Evolutionary conservation across 495 filamentous ascomycete species (phyloP), one percentile per base, ranked within the genome.

Genomic region (Aspergillus asperescens): DNA sequence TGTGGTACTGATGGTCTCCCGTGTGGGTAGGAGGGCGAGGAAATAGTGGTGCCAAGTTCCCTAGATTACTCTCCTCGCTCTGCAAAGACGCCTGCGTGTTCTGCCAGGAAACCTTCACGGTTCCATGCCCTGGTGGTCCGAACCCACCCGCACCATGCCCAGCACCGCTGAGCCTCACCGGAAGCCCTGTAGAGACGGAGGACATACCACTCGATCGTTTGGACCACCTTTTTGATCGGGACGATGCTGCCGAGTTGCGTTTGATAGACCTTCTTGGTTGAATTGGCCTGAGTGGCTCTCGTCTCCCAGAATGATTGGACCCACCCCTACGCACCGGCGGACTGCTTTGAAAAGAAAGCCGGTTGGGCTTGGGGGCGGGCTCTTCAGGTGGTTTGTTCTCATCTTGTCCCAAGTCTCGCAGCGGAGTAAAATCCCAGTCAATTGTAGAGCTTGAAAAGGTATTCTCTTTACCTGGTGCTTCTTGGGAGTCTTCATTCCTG

Each of bases 121-220:
- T 51, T 9, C 74, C 74, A 42, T 69, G 70, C 24, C 70, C 72
- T 3, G 68, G 67, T 32, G 73, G 74, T 15, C 75, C 75, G 41
- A 74, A 71, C 8, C 71, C 72, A 46, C 73, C 75, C n/a, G 72
- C 71, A 8, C 75, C 75, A 57, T 77, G 76, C 1, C 75, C 75
- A 23, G 74, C 69, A 16, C 75, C 76, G 49, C 72, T 74, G 18
- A 72, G 60, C 46, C 73, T 59, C 2, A 71, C 62, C 1, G 72
- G 71, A 8, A 75, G 49, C 7, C 69, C 67, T 23, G 72, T 60
- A 23, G 68, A 67, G 41, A 71, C 56, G 18, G 64, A 62, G 4
- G 66, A 71, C 23, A 75, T 71, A 2, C 73, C 73, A 51, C 75
- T 77, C 0, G 73, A 71, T 7, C 73, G 70, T 49, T 65, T 74